These are phyloP conservation scores for Raphanus raphanistrum DNA, from an alignment of 345 rosid species.

Conservation along the genomic window DNA sequence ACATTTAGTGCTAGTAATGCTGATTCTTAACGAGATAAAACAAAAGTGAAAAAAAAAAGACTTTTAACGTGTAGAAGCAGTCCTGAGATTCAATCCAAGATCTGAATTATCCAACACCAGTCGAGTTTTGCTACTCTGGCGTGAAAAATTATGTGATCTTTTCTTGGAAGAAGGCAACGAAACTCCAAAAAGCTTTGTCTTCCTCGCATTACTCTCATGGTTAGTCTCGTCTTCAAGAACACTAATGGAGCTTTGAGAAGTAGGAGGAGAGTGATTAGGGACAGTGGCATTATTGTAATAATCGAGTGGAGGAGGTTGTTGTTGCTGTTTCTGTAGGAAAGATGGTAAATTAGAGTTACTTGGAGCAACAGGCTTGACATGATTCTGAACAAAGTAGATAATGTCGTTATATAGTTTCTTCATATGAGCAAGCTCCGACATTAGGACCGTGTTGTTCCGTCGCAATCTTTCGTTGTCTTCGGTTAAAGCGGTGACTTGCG, in stretches of 20 bases:
- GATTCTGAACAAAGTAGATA: constrained; percentile 55
- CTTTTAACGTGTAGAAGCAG: constrained; percentile 50
- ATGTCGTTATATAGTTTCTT: constrained; percentile 66
- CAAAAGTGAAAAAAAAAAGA: not conserved
- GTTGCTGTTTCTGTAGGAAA: constrained; percentile 43
- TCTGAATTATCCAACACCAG: constrained; percentile 73
- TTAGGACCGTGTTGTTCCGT: constrained; percentile 68
- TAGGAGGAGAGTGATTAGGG: constrained; percentile 30
- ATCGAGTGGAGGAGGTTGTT: constrained; percentile 34
- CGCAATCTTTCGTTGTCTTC: constrained; percentile 84
- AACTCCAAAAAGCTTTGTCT: constrained; percentile 78
- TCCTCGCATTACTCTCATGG: constrained; percentile 28
- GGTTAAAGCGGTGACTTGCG: constrained; percentile 58
- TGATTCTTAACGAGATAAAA: not conserved
- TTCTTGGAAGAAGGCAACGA: constrained; percentile 65
- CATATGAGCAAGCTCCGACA: constrained; percentile 88
- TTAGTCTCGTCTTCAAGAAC: constrained; percentile 31
- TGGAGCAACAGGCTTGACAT: constrained; percentile 76
- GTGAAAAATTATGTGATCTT: constrained; percentile 49
- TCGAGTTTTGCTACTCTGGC: constrained; percentile 60
- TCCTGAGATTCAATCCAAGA: constrained; percentile 79
- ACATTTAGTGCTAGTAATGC: constrained; percentile 24
- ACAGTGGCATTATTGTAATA: constrained; percentile 33
- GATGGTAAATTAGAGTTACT: constrained; percentile 57
- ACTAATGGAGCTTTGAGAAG: constrained; percentile 37